phyloP scores from a whole-genome alignment of 148 eudicot genomes.

The Rhododendron henanense region DNA sequence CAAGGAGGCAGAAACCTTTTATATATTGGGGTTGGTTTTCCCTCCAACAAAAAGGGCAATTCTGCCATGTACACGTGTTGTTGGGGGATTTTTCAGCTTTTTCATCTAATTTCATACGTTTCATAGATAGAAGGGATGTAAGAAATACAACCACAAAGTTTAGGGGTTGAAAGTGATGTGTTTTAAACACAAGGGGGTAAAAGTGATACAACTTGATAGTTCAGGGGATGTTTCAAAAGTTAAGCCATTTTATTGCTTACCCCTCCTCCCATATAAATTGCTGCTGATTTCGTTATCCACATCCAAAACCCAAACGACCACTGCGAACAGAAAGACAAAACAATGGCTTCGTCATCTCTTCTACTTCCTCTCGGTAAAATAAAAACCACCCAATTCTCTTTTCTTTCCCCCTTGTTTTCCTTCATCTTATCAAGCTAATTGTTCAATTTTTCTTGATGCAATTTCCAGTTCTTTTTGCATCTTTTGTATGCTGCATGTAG shows the following conservation, averaged over 20 bases:
- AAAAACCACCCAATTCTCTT: not conserved
- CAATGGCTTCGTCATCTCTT: slow-evolving; percentile 6
- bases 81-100: too few relatives aligned
- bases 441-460: not conserved
- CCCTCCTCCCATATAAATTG: not conserved
- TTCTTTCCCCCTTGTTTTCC: not conserved
- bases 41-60: too few relatives aligned
- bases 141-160: too few relatives aligned
- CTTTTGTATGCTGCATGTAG: not conserved
- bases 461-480: not conserved
- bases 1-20: too few relatives aligned
- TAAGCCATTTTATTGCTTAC: not conserved
- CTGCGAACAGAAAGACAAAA: not conserved
- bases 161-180: too few relatives aligned
- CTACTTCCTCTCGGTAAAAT: slow-evolving; percentile 3
- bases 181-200: too few relatives aligned
- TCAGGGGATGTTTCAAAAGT: too few relatives aligned
- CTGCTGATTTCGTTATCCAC: slow-evolving; percentile 15
- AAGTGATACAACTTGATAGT: too few relatives aligned
- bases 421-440: not conserved
- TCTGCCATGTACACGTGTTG: too few relatives aligned
- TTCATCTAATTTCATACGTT: too few relatives aligned
- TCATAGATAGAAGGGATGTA: too few relatives aligned
- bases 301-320: not conserved
- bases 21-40: too few relatives aligned